Percentiles rank a stretch among this genome's conserved stretches.
Conservation (phyloP, 139 green algal species). For the Trebouxia sp. region DNA sequence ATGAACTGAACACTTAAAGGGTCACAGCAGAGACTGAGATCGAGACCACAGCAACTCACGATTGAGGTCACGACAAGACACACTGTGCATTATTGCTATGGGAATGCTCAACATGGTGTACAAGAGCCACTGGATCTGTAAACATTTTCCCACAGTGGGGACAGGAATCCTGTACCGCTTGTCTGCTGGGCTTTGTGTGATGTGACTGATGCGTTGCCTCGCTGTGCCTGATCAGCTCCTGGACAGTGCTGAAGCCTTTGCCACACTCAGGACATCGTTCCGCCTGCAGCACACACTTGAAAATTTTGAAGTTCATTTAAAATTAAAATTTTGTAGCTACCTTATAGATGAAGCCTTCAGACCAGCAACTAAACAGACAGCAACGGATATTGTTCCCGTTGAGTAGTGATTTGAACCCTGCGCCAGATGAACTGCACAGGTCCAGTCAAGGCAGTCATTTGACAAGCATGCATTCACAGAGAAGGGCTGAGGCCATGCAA, state of each 20-base stretch:
- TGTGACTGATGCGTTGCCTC: neutral
- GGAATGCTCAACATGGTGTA: neutral
- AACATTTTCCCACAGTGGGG: slow-evolving; percentile 5
- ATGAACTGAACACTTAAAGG: neutral
- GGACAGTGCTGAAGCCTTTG: neutral
- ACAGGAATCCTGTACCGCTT: too few relatives aligned
- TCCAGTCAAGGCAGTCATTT: too few relatives aligned
- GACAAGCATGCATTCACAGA: too few relatives aligned
- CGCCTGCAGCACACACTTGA: neutral
- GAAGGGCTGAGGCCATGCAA: too few relatives aligned
- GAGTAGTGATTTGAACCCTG: too few relatives aligned
- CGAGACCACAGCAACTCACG: neutral
- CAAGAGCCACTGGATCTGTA: neutral
- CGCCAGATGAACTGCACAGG: too few relatives aligned
- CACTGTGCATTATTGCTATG: neutral
- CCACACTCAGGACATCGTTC: slow-evolving; percentile 9
- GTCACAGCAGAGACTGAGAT: neutral
- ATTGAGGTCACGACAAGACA: neutral
- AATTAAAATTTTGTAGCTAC: neutral
- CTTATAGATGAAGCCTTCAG: neutral
- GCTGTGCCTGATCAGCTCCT: neutral
- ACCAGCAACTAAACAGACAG: too few relatives aligned
- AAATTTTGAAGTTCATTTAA: neutral
- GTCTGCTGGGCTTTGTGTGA: too few relatives aligned
- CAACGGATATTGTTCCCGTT: too few relatives aligned